Evolutionary conservation across 192 early-diverging fungal species (phyloP), one percentile per base, ranked within the genome.

Genomic region (Coemansia sp.): DNA sequence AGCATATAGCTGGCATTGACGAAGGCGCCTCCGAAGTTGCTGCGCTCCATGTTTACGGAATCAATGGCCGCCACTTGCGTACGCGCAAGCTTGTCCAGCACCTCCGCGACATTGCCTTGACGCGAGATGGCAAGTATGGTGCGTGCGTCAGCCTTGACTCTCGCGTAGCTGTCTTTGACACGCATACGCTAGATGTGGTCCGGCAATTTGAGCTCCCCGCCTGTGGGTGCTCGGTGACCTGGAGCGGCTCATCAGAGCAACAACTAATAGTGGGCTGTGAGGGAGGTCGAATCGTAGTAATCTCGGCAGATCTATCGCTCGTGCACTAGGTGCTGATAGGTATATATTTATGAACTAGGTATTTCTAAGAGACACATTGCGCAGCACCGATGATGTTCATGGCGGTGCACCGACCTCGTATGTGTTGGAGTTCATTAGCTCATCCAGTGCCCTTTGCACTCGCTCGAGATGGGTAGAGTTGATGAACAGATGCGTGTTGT

Each of bases 401-500:
- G 13, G 64, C 6, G 62, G 28, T 16, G 39, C 39, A 21, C 62
- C 33, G 13, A 42, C 47, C 66, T 89, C 90, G 68, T 92, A 94
- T 0, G 88, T 86, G 69, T 92, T 92, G 61, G 88, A 84, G 77
- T 94, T 88, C 64, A 94, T 76, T 47, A 92, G 83, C 70, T 88
- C 85, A 55, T 94, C 92, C 37, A 92, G 77, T 65, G 86, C 87
- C 3, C 67, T 62, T 46, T 89, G 87, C 3, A 94, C 63, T 55
- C 86, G 69, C 11, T 87, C 78, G 3, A 92, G 76, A 46, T 83
- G 86, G 3, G 75, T 77, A 7, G 87, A 72, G 67, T 89, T 89
- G 40, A 95, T 88, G 67, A 93, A 92, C 61, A 95, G 68, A 69
- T 95, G 93, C 0, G 89, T 93, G 6, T 87, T 90, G 79, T 95